These are phyloP conservation scores for Fusarium hostae DNA, from an alignment of 2,329 filamentous ascomycete genomes.

Conservation along the genomic window DNA sequence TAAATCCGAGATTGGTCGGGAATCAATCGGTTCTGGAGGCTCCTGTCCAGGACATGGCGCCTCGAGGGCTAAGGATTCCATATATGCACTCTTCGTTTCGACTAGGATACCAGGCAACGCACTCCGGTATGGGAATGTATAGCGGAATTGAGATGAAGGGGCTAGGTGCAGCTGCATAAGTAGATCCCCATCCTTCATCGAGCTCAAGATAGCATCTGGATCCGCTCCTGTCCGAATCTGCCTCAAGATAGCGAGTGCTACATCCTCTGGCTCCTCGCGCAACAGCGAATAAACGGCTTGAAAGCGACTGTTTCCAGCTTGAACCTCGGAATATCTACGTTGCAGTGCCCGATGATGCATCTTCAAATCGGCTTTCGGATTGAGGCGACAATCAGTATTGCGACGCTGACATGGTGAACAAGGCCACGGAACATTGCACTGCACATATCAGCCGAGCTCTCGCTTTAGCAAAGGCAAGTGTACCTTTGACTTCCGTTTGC, in stretches of 20 bases:
- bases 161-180: not conserved
- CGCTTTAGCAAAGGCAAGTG: too few species aligned
- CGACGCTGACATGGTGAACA: not conserved
- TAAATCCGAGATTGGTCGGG: not conserved
- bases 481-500: not conserved
- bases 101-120: not conserved
- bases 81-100: not conserved
- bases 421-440: not conserved
- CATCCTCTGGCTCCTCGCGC: not conserved
- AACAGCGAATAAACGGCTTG: not conserved
- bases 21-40: not conserved
- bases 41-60: not conserved
- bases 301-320: not conserved
- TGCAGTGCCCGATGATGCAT: not conserved
- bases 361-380: not conserved
- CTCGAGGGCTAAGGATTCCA: not conserved
- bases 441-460: not conserved
- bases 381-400: not conserved
- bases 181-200: not conserved
- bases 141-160: not conserved
- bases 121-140: not conserved
- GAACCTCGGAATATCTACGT: not conserved
- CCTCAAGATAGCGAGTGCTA: not conserved
- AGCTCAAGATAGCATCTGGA: not conserved
- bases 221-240: not conserved